A percentile compares a stretch with the other conserved stretches of the same genome.
Conservation (phyloP, 805 yeast genomes). For the Hanseniaspora valbyensis region DNA sequence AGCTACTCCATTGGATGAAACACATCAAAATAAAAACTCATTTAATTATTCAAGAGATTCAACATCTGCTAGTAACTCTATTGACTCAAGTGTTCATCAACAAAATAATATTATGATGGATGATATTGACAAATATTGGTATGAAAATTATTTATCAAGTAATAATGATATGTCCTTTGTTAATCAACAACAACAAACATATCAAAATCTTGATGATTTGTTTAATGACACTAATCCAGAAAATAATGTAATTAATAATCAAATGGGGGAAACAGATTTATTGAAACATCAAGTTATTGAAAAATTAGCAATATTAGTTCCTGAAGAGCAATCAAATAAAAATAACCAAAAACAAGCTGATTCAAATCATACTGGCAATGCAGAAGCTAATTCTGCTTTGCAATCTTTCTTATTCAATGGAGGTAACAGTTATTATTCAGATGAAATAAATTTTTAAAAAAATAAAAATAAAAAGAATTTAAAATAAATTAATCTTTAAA, state of each 20-base stretch:
- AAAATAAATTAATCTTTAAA: too few relatives aligned
- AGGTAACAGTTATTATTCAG: conserved; percentile 9
- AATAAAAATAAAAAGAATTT: background rate
- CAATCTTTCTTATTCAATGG: conserved; percentile 7
- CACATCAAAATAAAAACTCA: conserved; percentile 14
- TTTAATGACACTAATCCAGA: conserved; percentile 1
- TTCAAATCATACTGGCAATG: background rate
- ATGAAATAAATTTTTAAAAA: conserved; percentile 11
- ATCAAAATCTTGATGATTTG: conserved; percentile 2
- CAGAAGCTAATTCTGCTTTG: background rate
- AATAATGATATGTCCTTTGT: background rate
- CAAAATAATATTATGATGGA: conserved; percentile 2
- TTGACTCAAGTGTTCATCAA: background rate
- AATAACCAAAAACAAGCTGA: background rate
- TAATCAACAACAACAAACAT: background rate
- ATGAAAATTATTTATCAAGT: background rate
- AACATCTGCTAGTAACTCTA: background rate
- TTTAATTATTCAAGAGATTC: conserved; percentile 9
- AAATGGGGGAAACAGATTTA: background rate
- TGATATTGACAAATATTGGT: conserved; percentile 15
- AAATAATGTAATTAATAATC: background rate
- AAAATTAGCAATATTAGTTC: conserved; percentile 8
- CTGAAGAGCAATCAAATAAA: background rate
- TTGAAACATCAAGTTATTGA: conserved; percentile 11
- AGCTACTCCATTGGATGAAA: conserved; percentile 17